These are phyloP conservation scores for Mikania micrantha DNA, from an alignment of 129 eudicot genomes.

Conservation along the genomic window DNA sequence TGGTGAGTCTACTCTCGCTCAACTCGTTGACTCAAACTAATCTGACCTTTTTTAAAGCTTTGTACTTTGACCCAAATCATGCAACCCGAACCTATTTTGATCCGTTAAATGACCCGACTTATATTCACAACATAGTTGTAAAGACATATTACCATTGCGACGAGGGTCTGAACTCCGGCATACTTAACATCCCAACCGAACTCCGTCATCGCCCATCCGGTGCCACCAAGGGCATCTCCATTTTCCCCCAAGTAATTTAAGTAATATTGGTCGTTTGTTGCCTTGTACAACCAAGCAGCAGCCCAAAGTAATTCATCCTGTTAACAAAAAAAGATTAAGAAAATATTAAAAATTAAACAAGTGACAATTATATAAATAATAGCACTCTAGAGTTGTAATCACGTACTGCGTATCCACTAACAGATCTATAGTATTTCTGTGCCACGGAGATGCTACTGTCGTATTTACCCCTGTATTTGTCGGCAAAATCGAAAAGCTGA, in stretches of 20 bases:
- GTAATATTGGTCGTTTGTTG: conserved; percentile 68
- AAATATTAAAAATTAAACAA: background rate
- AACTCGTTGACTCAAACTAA: too few relatives aligned
- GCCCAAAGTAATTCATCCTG: conserved; percentile 98
- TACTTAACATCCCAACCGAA: conserved; percentile 98
- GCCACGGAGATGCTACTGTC: conserved; percentile 92
- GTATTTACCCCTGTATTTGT: conserved; percentile 97
- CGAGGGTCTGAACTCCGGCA: conserved; percentile 93
- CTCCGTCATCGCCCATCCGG: conserved; percentile 96
- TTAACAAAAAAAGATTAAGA: background rate
- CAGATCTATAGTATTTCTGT: conserved; percentile 91
- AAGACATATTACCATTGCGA: conserved; percentile 51
- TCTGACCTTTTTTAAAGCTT: too few relatives aligned
- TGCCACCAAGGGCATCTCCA: conserved; percentile 85
- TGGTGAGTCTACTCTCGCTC: too few relatives aligned
- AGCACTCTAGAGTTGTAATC: conserved; percentile 1
- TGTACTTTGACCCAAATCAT: too few relatives aligned
- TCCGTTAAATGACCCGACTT: too few relatives aligned
- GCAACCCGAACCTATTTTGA: too few relatives aligned
- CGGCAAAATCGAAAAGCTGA: conserved; percentile 91
- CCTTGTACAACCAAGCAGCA: conserved; percentile 99
- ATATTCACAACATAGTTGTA: background rate
- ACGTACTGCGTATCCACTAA: conserved; percentile 90
- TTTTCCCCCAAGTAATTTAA: conserved; percentile 76
- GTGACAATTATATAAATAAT: background rate